A percentile compares a stretch with the other conserved stretches of the same genome.
These are phyloP conservation scores for Pezicula carpinea DNA, from an alignment of 2,329 filamentous ascomycete genomes.

Conservation along the genomic window DNA sequence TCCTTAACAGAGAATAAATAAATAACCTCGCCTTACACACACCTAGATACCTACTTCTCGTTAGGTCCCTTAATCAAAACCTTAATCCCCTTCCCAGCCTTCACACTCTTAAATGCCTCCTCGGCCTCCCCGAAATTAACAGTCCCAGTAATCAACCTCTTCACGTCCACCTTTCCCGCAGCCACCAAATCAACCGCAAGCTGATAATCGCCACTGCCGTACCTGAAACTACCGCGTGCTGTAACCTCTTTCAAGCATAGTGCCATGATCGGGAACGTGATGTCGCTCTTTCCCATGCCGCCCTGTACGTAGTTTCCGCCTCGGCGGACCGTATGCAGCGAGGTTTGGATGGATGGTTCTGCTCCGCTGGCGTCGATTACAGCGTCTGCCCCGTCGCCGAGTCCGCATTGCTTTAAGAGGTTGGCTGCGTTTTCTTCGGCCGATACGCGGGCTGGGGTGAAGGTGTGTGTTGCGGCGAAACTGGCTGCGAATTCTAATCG, in stretches of 20 bases:
- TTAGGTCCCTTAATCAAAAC: conserved; percentile 63
- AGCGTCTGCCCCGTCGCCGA: conserved; percentile 66
- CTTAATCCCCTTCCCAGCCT: conserved; percentile 74
- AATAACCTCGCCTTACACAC: too few relatives aligned
- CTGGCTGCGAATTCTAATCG: conserved; percentile 73
- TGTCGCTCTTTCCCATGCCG: conserved; percentile 85
- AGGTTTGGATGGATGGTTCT: conserved; percentile 72
- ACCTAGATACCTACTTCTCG: conserved; percentile 23
- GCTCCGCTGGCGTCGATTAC: conserved; percentile 79
- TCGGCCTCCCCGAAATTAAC: conserved; percentile 81
- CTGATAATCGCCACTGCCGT: conserved; percentile 82
- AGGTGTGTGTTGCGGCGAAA: conserved; percentile 69
- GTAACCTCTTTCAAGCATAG: conserved; percentile 87
- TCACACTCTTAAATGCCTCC: conserved; percentile 81
- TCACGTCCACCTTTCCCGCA: conserved; percentile 70
- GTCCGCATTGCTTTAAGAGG: conserved; percentile 57
- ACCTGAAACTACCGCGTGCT: conserved; percentile 83
- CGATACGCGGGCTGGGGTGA: conserved; percentile 55
- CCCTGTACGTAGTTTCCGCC: conserved; percentile 80
- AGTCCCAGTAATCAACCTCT: conserved; percentile 72
- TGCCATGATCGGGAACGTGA: conserved; percentile 88
- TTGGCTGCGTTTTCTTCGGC: conserved; percentile 71
- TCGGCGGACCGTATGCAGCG: conserved; percentile 63
- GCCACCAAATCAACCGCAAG: conserved; percentile 69
- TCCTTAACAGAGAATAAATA: too few relatives aligned